Evolutionary conservation across 2,329 filamentous ascomycete genomes (phyloP), one percentile per base, ranked within the genome.

Genomic region (Colletotrichum magnum): DNA sequence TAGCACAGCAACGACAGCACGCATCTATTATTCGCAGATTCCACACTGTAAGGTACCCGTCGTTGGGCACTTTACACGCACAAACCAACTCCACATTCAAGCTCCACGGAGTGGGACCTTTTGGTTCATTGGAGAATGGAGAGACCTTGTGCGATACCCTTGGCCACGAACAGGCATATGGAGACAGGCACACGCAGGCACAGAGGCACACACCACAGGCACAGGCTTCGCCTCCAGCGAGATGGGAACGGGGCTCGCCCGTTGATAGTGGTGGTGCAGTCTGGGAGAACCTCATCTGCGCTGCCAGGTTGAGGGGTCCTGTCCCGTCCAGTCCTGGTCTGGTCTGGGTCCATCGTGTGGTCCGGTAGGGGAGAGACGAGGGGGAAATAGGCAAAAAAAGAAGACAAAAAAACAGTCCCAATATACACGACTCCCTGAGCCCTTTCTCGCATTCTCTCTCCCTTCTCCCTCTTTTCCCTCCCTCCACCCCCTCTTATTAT

Each of bases 11-110:
- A 41, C 39, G 2, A 58, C 36, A 58, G 21, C 24, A 58, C 32
- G 39, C 32, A 58, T 41, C 56, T 47, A 24, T 39, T 39, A 24
- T 28, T 43, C 32, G n/a, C 57, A 48, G n/a, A 45, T 24, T 13
- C 48, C 13, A 58, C 39, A 41, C 60, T 68, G 66, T 54, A 59
- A 69, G 67, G 67, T 69, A 69, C 67, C 62, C 56, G 67, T 10
- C 45, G 21, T 57, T 61, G 62, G 57, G 50, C 43, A 66, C 58
- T 15, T 47, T 21, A 45, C 10, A 62, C 21, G 41, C 41, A 43
- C 41, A 43, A 9, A 43, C 6, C 36, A 50, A 53, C 48, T 60
- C 15, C 13, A 56, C 32, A 28, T 12, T 28, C n/a, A n/a, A 26
- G 50, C 45, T 57, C 62, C 56, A 61, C 62, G 56, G 10, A 26